phyloP scores from a whole-genome alignment of 768 basidiomycete species.

The Suillus fuscotomentosus region DNA sequence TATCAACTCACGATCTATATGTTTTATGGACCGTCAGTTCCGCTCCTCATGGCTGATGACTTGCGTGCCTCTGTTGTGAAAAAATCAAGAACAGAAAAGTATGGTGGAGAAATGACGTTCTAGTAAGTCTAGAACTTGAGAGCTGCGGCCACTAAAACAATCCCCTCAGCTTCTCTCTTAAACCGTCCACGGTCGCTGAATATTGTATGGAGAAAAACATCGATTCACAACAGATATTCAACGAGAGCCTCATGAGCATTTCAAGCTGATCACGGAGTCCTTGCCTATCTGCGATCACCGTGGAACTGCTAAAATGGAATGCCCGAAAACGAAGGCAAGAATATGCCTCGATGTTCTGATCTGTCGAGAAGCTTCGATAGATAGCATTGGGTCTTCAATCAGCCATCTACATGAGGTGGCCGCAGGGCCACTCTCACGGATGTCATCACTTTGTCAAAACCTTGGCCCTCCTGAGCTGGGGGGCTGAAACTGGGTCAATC shows the following conservation, averaged over 20 bases:
- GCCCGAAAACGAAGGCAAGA: not conserved
- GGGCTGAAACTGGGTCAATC: slow-evolving; percentile 1
- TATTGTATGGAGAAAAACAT: not conserved
- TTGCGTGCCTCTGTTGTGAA: not conserved
- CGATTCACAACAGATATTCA: not conserved
- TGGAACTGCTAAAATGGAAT: not conserved
- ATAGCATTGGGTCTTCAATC: not conserved
- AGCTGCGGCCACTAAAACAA: not conserved
- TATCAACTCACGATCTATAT: not conserved
- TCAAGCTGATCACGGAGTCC: not conserved
- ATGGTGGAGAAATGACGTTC: not conserved
- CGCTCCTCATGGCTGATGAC: not conserved
- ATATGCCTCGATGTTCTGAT: not conserved
- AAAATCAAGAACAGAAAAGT: not conserved
- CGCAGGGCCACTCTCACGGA: slow-evolving; percentile 2
- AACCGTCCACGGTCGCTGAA: not conserved
- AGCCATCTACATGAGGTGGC: not conserved
- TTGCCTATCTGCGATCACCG: not conserved
- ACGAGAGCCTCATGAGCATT: not conserved
- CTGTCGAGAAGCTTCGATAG: not conserved
- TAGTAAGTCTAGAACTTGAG: not conserved
- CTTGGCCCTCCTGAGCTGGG: not conserved
- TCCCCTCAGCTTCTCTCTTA: not conserved
- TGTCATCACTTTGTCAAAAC: not conserved
- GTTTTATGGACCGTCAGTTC: not conserved